Base-by-base conservation (phyloP, 164 flowering plant species). In the Macadamia integrifolia region DNA sequence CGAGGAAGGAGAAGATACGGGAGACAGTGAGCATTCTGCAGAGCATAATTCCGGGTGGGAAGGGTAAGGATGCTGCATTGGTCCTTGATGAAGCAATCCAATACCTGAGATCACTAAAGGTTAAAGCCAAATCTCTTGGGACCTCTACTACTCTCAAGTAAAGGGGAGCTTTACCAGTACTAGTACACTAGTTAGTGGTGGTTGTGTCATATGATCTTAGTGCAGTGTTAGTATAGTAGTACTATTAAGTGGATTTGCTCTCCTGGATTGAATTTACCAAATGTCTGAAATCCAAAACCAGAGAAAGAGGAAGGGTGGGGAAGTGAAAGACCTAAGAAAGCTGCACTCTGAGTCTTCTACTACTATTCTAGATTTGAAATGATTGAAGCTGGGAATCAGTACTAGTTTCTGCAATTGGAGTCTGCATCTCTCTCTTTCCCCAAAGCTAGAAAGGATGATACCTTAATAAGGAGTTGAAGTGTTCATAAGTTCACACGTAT, bases 21-120 rank as follows among this genome's bases (percentile, higher is more conserved):
- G 87, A 90, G 71, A 83, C 91, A 0, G 78, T 91, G 52, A 76
- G 76, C 65, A 62, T 84, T 31, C 78, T 93, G 56, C 85, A 85
- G 72, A 81, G 77, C 68, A 80, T 93, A 60, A 72, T 93, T 61
- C 98, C 98, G 4, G 83, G 80, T 62, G 88, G 85, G 31, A 76
- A 83, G 65, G 88, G 87, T 8, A 85, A 84, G 70, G 88, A 86
- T 68, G 78, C 90, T 0, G 68, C 76, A 1, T 66, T 67, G 18
- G 89, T 93, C 18, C 83, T 93, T 31, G 97, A 93, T 43, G 92
- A 91, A 77, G 88, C 98, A 1, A 87, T 93, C 58, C 50, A 65
- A 2, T 91, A 85, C 77, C 77, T 93, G 72, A 82, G 66, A 64
- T 80, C 86, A n/a, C 49, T 93, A 81, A 90, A 82, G 80, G 74